Evolutionary conservation across 306 rosid species (phyloP), one percentile per base, ranked within the genome.

Genomic region (Cucurbita argyrosperma): DNA sequence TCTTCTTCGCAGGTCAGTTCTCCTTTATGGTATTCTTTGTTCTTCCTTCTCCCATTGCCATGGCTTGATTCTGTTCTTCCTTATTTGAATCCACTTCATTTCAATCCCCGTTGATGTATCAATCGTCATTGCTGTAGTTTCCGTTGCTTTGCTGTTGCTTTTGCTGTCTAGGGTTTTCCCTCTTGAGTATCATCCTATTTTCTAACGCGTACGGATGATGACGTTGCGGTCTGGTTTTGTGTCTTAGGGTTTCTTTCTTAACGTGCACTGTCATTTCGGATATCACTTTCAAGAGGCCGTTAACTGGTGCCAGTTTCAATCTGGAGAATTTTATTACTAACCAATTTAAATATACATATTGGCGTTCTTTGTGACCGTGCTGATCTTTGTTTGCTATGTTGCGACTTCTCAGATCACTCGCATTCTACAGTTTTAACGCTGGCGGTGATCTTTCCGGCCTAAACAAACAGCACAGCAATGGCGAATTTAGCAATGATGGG

Each of bases 401-500:
- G 74, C 38, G 56, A 15, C 59, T 50, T 50, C 59, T 30, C 74
- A 50, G 74, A 70, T 70, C 74, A 70, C 35, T 50, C 74, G 10
- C 59, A 49, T 69, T 30, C 72, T 46, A 23, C 9, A 46, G 12
- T 18, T 38, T 38, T 46, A 10, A 66, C 54, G 72, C 54, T 7
- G 14, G 21, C 4, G 57, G 40, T 18, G 35, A 13, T 70, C 74
- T 70, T 3, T 50, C 47, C 5, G 55, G 59, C 9, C 46, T 50
- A 46, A 35, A 15, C 14, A 4, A 26, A 30, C 15, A 26, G 74
- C 21, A 16, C 60, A 10, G 67, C 75, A 53, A 92, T 92, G 97
- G 90, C 97, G 57, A 92, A 88, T 84, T 59, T 88, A 61, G 80
- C 85, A 45, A 76, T 92, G 85, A 83, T 96, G 12, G 80, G 90